phyloP scores from a whole-genome alignment of 2,329 filamentous ascomycete species.

The Arachnomyces sp. region DNA sequence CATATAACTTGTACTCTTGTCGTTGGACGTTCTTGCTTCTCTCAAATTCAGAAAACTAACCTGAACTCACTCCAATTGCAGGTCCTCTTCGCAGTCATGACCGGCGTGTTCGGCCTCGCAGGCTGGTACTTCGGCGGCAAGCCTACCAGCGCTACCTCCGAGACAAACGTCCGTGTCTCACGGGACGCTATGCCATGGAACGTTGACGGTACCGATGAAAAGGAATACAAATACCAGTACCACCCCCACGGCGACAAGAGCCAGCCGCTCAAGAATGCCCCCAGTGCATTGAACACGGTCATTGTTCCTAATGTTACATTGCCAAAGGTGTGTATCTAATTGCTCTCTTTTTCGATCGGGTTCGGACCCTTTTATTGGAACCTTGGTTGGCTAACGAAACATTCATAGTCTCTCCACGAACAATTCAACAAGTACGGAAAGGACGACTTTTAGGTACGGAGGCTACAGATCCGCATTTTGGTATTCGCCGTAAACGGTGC shows the following conservation, averaged over 20 bases:
- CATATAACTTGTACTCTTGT: background rate
- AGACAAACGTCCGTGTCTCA: constrained; percentile 67
- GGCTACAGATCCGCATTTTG: constrained; percentile 13
- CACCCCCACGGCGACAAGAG: constrained; percentile 76
- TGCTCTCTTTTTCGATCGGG: constrained; percentile 2
- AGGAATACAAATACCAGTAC: constrained; percentile 64
- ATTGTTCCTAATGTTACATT: constrained; percentile 89
- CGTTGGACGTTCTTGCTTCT: constrained; percentile 9
- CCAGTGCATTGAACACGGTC: constrained; percentile 90
- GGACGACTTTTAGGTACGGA: constrained; percentile 58
- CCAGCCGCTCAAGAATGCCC: constrained; percentile 75
- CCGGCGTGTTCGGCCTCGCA: constrained; percentile 75
- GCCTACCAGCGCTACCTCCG: constrained; percentile 77
- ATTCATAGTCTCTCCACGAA: constrained; percentile 72
- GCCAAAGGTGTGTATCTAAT: constrained; percentile 60
- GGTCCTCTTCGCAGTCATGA: constrained; percentile 90
- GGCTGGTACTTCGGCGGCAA: constrained; percentile 75
- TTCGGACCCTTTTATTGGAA: background rate
- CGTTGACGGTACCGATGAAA: constrained; percentile 57
- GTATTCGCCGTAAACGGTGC: constrained; percentile 27
- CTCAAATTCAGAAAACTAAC: background rate
- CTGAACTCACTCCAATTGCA: constrained; percentile 34
- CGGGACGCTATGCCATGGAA: constrained; percentile 88
- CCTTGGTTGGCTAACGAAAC: constrained; percentile 7
- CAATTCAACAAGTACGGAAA: constrained; percentile 99